Evolutionary conservation across 164 flowering plant species (phyloP), one percentile per base, ranked within the genome.

Genomic region (Vitis cinerea): DNA sequence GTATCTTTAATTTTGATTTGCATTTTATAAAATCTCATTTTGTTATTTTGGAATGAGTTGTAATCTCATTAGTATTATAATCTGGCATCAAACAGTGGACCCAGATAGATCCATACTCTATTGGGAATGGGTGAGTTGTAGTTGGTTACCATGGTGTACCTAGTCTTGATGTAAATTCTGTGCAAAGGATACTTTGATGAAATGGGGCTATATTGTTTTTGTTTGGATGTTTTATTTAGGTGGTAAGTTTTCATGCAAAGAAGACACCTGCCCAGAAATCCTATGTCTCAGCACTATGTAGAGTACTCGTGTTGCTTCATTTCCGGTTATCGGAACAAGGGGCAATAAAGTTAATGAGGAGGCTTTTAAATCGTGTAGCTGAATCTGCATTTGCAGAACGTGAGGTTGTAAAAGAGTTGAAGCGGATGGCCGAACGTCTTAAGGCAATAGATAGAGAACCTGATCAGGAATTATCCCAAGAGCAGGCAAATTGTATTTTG

Each of bases 251-350:
- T 70, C 82, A 63, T 19, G 61, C n/a, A 29, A 96, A 87, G 87
- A 93, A 92, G 83, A 83, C 94, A 61, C 71, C 93, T 64, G 97
- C 97, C 23, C 95, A 86, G 76, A 90, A 79, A 80, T 69, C 98
- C 55, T 96, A 89, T 66, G 59, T 90, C 19, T 70, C 83, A 55
- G 93, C 94, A 49, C 66, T 96, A 51, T 90, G 93, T 75, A 92
- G 75, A 82, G 72, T 86, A 62, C 84, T 83, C 54, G 89, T 81
- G 8, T 63, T 81, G 73, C 84, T 96, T 65, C 78, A 82, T 65
- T 89, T 92, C 61, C 84, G 86, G 23, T 54, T 69, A 17, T 79
- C 91, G 31, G 95, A 92, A 75, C 91, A 89, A 81, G 87, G 62
- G 37, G 84, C 92, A 64, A 75, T 92, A 44, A 90, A 88, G 75